Percentiles rank a stretch among this genome's conserved stretches.
phyloP scores from a whole-genome alignment of 2,329 filamentous ascomycete species.

The Fusarium denticulatum region DNA sequence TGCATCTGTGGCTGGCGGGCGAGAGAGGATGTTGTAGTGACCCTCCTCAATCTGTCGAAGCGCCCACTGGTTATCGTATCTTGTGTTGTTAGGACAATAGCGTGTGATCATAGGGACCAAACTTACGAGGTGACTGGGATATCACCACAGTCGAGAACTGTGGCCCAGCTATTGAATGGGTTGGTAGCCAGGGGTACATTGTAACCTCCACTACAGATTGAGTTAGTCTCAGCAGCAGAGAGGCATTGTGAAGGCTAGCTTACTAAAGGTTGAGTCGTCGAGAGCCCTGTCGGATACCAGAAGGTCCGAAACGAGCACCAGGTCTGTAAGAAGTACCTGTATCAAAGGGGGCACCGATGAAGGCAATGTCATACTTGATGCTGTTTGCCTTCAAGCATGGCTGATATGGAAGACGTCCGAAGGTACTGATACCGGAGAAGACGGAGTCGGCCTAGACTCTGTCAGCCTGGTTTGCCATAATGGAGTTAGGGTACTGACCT shows the following conservation, averaged over 20 bases:
- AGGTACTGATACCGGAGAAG: constrained; percentile 88
- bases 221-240: neutral
- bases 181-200: constrained; percentile 84
- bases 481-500: constrained; percentile 57
- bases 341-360: constrained; percentile 86
- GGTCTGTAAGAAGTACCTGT: constrained; percentile 87
- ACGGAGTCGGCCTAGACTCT: constrained; percentile 78
- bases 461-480: neutral
- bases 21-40: constrained; percentile 78
- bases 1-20: constrained; percentile 75
- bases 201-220: constrained; percentile 75
- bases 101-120: too few relatives aligned
- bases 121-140: constrained; percentile 84
- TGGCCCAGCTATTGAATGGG: constrained; percentile 83
- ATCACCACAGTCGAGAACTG: constrained; percentile 83
- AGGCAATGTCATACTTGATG: constrained; percentile 84
- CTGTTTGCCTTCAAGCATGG: constrained; percentile 66
- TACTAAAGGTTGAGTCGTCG: constrained; percentile 89
- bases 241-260: constrained; percentile 46
- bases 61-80: constrained; percentile 84
- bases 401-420: constrained; percentile 80
- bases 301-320: constrained; percentile 85
- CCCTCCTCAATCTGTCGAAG: constrained; percentile 88
- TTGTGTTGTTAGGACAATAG: constrained; percentile 44
- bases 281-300: constrained; percentile 86